Evolutionary conservation across 495 filamentous ascomycete species (phyloP).

Genomic region (Choiromyces venosus): DNA sequence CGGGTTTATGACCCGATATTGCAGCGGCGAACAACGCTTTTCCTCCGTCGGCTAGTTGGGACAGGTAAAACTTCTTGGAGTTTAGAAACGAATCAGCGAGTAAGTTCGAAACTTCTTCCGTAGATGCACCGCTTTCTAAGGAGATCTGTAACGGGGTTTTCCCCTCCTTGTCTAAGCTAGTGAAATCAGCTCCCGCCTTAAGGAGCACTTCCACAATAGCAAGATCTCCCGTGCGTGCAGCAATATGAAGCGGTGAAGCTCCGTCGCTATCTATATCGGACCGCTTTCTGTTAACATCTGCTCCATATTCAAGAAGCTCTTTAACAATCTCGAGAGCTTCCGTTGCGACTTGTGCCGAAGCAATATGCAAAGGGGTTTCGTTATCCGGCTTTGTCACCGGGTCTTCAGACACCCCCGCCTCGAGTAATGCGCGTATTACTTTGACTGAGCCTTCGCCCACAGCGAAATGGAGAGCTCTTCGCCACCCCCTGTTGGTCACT

Average conservation of each 20-base stretch:
- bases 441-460: neutral
- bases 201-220: neutral
- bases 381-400: slow-evolving; percentile 1
- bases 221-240: neutral
- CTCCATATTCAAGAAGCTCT: neutral
- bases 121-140: neutral
- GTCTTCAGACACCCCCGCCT: neutral
- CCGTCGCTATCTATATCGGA: neutral
- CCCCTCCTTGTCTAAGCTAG: neutral
- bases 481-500: neutral
- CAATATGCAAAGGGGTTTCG: neutral
- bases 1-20: neutral
- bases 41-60: neutral
- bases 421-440: neutral
- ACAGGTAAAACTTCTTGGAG: neutral
- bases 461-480: slow-evolving; percentile 1
- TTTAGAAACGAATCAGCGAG: neutral
- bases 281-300: neutral
- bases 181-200: neutral
- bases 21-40: neutral
- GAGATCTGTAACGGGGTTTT: neutral
- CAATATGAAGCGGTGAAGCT: slow-evolving; percentile 1
- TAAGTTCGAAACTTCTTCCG: neutral
- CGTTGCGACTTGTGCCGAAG: neutral
- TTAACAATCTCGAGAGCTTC: neutral